Evolutionary conservation across 1,284 basidiomycete genomes (phyloP).

Genomic region (Lignosus rhinocerotis): DNA sequence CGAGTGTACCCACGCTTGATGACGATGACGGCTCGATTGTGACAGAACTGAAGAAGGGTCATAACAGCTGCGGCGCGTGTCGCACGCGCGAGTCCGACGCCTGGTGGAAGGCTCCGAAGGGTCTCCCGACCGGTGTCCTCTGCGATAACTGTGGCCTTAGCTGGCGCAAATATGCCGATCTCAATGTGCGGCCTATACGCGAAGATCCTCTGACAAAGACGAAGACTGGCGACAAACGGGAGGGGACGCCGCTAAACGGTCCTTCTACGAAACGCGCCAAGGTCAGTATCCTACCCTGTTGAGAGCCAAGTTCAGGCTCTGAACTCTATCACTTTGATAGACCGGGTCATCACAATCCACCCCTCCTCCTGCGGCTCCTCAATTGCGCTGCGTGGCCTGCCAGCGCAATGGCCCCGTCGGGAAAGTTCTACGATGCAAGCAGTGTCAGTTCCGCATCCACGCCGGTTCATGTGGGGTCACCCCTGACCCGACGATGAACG

Average conservation of each 20-base stretch:
- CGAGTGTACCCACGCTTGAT: slow-evolving; percentile 42
- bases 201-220: slow-evolving; percentile 61
- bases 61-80: slow-evolving; percentile 73
- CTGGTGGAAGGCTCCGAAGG: slow-evolving; percentile 89
- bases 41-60: slow-evolving; percentile 54
- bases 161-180: slow-evolving; percentile 89
- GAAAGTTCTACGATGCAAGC: slow-evolving; percentile 77
- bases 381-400: slow-evolving; percentile 78
- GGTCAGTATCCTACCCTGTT: slow-evolving; percentile 43
- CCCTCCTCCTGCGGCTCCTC: slow-evolving; percentile 60
- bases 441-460: slow-evolving; percentile 77
- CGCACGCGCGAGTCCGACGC: slow-evolving; percentile 69
- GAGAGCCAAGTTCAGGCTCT: too few relatives aligned
- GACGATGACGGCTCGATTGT: slow-evolving; percentile 74
- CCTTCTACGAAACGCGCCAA: slow-evolving; percentile 66
- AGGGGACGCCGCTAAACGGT: slow-evolving; percentile 71
- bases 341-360: slow-evolving; percentile 53
- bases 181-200: slow-evolving; percentile 69
- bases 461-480: slow-evolving; percentile 70
- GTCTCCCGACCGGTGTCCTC: slow-evolving; percentile 67
- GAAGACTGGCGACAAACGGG: slow-evolving; percentile 65
- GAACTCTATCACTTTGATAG: slow-evolving; percentile 32
- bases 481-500: slow-evolving; percentile 57
- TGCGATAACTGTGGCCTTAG: slow-evolving; percentile 81
- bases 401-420: slow-evolving; percentile 70